Base-by-base conservation (phyloP, 768 basidiomycete genomes). In the Agrocybe pediades region DNA sequence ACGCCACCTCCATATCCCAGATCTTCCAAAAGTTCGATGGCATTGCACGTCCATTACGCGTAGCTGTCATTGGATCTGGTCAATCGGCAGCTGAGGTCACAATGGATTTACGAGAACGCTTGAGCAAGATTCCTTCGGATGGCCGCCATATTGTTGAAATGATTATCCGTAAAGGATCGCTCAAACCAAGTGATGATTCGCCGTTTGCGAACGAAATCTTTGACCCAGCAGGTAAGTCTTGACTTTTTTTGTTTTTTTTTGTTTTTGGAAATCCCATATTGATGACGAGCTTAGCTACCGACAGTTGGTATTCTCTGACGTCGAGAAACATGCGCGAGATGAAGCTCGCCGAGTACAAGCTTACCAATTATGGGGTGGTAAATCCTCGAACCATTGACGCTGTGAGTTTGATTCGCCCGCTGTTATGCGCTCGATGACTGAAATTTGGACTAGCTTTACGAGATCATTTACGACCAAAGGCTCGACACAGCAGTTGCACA, bases 171-270 rank as follows among this genome's bases (percentile, higher is more conserved):
- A 74, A 76, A 58, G 79, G 79, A 13, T 73, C 75, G 0, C 60
- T 82, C 41, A 80, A 76, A 50, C 79, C 78, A 7, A 79, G 78
- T 42, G 81, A 83, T 52, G 79, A 80, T 52, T 75, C 77, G 1
- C 77, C 77, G 1, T 83, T 82, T 56, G 71, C 76, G 40, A 83
- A 83, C 63, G 79, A 81, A 56, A 76, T 82, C 6, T 83, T 82
- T 56, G 78, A 81, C 58, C 80, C 82, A 21, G 71, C 65, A 15
- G 60, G 77, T 77, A 58, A 53, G 76, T 66, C 11, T 24, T 25
- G 46, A 23, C 4, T 29, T 47, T 39, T 25, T 33, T n/a, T 13
- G 23, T 21, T 19, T 27, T 21, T 15, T 11, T 16, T 29, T 24
- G 39, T 24, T 24, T 0, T 43, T 9, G 6, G 27, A 46, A 17